These are phyloP conservation scores for Sugiyamaella smithiae DNA, from an alignment of 805 yeast species.

Conservation along the genomic window DNA sequence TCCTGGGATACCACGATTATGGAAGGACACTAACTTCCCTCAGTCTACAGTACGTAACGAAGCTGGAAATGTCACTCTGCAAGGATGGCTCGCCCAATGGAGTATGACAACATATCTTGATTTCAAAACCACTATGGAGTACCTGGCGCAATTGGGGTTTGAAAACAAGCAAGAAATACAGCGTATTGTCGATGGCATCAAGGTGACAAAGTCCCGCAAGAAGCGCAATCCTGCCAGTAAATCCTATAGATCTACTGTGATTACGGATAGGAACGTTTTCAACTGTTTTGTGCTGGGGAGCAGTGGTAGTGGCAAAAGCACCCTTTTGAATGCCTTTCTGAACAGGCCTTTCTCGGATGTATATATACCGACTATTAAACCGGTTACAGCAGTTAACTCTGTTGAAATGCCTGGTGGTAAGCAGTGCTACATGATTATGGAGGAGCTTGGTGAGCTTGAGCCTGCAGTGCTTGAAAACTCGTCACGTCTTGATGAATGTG, in stretches of 20 bases:
- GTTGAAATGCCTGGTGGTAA: constrained; percentile 93
- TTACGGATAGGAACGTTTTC: constrained; percentile 80
- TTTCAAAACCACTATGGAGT: constrained; percentile 78
- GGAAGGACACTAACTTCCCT: constrained; percentile 88
- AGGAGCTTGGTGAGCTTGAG: constrained; percentile 86
- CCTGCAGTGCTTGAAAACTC: constrained; percentile 75
- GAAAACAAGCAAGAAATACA: constrained; percentile 40
- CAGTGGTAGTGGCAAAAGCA: constrained; percentile 81
- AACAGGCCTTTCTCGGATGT: constrained; percentile 66
- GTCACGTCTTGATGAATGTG: constrained; percentile 74
- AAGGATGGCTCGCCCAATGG: constrained; percentile 99
- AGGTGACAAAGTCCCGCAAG: constrained; percentile 79
- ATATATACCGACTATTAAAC: constrained; percentile 79
- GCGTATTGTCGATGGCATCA: constrained; percentile 51
- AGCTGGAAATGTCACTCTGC: constrained; percentile 83
- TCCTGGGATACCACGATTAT: constrained; percentile 84
- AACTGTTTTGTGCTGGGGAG: constrained; percentile 87
- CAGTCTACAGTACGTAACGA: constrained; percentile 85
- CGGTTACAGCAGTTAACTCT: constrained; percentile 82
- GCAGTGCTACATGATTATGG: constrained; percentile 87
- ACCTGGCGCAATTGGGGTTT: constrained; percentile 86
- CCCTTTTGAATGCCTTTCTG: constrained; percentile 77
- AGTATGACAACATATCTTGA: constrained; percentile 91
- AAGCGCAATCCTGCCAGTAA: constrained; percentile 64
- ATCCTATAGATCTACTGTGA: constrained; percentile 61